phyloP scores from a whole-genome alignment of 2,329 filamentous ascomycete species.

The Shiraia sp. region DNA sequence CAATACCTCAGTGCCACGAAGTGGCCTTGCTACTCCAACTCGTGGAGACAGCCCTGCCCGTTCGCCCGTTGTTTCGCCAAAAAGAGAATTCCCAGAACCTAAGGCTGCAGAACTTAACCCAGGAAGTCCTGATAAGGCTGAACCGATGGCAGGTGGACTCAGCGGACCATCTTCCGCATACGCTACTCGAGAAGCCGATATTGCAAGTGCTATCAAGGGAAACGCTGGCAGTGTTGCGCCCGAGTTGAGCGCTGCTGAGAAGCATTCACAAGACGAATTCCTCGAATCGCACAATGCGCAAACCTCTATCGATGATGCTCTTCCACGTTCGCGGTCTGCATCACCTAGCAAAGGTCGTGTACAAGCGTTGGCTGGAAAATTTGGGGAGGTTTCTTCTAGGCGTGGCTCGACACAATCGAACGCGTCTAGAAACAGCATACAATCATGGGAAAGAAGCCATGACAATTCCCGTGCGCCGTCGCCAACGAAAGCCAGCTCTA shows the following conservation, averaged over 20 bases:
- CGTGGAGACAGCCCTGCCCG: constrained; percentile 65
- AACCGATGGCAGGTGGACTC: constrained; percentile 30
- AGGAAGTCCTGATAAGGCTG: constrained; percentile 39
- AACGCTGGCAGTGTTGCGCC: constrained; percentile 24
- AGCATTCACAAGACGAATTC: constrained; percentile 40
- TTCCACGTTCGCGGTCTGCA: constrained; percentile 43
- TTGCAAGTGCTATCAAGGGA: constrained; percentile 34
- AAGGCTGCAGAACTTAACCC: constrained; percentile 53
- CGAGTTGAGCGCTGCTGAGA: constrained; percentile 33
- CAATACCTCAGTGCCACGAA: constrained; percentile 47
- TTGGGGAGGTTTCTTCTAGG: constrained; percentile 52
- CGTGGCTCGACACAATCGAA: constrained; percentile 52
- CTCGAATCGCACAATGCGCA: constrained; percentile 39
- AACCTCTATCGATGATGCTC: constrained; percentile 31
- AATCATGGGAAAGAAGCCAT: constrained; percentile 46
- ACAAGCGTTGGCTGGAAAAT: constrained; percentile 55
- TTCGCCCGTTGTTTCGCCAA: constrained; percentile 57
- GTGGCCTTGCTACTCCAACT: constrained; percentile 62
- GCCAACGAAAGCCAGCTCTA: constrained; percentile 31
- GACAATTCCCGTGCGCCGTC: constrained; percentile 42
- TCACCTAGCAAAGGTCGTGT: constrained; percentile 56
- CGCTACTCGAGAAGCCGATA: constrained; percentile 42
- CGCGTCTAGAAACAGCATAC: constrained; percentile 45
- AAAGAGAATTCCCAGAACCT: constrained; percentile 49
- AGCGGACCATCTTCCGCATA: constrained; percentile 29